Base-by-base conservation (phyloP, 2,329 filamentous ascomycete genomes). In the Microsporum ferrugineum region DNA sequence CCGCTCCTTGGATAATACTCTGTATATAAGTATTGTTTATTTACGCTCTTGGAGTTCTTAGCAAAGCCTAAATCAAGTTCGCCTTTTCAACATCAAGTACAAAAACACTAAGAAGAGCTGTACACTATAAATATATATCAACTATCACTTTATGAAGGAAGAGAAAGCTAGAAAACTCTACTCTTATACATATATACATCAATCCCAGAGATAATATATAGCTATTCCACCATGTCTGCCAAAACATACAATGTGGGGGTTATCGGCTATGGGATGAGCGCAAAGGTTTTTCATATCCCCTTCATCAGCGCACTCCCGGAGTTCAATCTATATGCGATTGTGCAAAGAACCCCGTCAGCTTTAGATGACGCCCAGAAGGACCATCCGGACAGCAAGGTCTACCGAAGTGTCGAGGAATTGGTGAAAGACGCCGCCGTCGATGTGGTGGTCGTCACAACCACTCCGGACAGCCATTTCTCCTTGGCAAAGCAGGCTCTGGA, bases 221-320 rank as follows among this genome's bases (percentile, higher is more conserved):
- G 57, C 29, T 8, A 34, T n/a, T 4, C 51, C 51, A 55, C 51
- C 14, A 78, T 78, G 76, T 65, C 74, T 39, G 66, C 72, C 61
- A 78, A 77, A 68, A 72, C 71, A 23, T 81, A 77, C 70, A 84
- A 84, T 63, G 78, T 84, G 60, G 82, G 80, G 55, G 72, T 85
- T 43, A 78, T 85, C 62, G 82, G 83, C 68, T 85, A 84, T 70
- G 82, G 82, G 67, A 72, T 84, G 69, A 82, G 80, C 61, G 88
- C 89, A 73, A 91, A 91, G 71, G 80, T 88, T 75, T 94, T 92
- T 76, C 88, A 94, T 74, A 90, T 92, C 70, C 89, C 88, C 64
- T 88, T 91, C 75, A 81, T 94, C 73, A 76, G 77, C 59, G 79
- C 80, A 34, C 83, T 86, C 0, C 79, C 84, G 5, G 77, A 82